Evolutionary conservation across 345 rosid genomes (phyloP).

Genomic region (Trapa incisa): DNA sequence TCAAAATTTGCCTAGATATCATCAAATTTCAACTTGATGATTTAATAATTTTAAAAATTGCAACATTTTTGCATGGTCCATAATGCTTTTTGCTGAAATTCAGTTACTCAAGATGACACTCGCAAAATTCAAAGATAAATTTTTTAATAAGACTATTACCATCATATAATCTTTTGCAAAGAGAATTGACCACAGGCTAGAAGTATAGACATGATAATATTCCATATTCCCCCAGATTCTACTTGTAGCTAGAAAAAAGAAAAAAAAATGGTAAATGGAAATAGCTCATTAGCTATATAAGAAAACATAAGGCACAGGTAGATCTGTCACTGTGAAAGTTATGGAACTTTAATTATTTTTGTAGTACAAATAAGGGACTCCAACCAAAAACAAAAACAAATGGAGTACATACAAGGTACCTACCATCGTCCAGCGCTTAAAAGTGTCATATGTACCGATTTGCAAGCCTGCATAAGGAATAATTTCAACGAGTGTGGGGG

Average conservation of each 20-base stretch:
- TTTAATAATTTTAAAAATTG: not conserved
- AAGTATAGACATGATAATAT: not conserved
- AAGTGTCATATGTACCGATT: conserved; percentile 87
- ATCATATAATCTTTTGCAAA: not conserved
- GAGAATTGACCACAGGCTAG: not conserved
- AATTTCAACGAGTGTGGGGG: conserved; percentile 89
- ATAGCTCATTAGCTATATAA: not conserved
- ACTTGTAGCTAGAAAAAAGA: not conserved
- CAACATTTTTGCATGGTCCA: not conserved
- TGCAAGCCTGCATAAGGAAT: conserved; percentile 97
- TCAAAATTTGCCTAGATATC: not conserved
- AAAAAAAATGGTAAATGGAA: not conserved
- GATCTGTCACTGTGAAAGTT: not conserved
- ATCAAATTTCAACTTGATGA: not conserved
- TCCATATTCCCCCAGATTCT: not conserved
- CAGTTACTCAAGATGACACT: not conserved
- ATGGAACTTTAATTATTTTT: not conserved
- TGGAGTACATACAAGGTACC: conserved; percentile 6
- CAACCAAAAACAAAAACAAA: too few species aligned
- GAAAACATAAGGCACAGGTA: not conserved
- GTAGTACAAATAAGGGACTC: not conserved
- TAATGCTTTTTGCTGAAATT: not conserved
- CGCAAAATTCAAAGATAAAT: not conserved
- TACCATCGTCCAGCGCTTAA: conserved; percentile 88
- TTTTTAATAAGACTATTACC: not conserved